Evolutionary conservation across 2,329 filamentous ascomycete species (phyloP), one percentile per base, ranked within the genome.

Genomic region (Thermomyces lanuginosus): DNA sequence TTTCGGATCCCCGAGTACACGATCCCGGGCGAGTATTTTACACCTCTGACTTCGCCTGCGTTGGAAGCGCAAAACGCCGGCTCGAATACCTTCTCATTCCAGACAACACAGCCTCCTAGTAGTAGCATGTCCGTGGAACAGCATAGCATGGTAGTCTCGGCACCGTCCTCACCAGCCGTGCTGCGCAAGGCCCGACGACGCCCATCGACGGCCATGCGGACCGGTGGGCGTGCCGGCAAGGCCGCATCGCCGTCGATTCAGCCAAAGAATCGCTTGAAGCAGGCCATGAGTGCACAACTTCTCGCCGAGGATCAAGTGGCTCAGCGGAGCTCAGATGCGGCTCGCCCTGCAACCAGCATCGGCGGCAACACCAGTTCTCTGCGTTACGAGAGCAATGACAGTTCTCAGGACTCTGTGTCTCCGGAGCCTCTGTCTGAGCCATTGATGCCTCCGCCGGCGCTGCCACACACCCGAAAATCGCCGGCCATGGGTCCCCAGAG

Each of bases 341-440:
- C 31, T 29, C 47, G 31, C 19, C 38, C 31, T 21, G 40, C 26
- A 16, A 43, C 42, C 30, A 41, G 43, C 21, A 41, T 39, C 30
- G 40, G 37, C 16, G n/a, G n/a, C n/a, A n/a, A n/a, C n/a, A n/a
- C n/a, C n/a, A 44, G 46, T 29, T 46, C 42, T 9, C 41, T 49
- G 6, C 45, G 45, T 17, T 37, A 42, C 25, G 51, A 48, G 24
- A 57, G 54, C 31, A 57, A 49, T 31, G 57, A 61, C 23, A 55
- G 54, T 27, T 60, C 56, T 5, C 53, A 57, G 26, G 56, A 59
- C 36, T 63, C 60, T 3, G 53, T 63, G 8, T 63, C 60, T 6
- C 60, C 60, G 1, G 60, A 63, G 31, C 48, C 60, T 16, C 43
- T 62, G n/a, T 60, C 58, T 8, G 60, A 63, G 33, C 51, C 58